Conservation (phyloP, 768 basidiomycete species). For the Lactifluus pinguis region DNA sequence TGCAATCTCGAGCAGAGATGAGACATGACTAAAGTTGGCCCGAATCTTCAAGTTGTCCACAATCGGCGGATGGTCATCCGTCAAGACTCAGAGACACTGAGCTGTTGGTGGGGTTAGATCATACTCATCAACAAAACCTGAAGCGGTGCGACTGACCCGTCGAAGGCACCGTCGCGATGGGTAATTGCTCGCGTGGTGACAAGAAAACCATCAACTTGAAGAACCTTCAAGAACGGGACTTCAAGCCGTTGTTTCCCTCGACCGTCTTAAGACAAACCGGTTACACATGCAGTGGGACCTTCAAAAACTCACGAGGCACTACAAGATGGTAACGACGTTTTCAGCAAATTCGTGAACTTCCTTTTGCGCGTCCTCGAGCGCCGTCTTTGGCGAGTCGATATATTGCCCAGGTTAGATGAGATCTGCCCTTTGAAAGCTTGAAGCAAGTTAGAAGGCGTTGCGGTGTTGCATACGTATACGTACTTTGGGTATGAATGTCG, state of each 20-base stretch:
- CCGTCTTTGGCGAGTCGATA: conserved; percentile 47
- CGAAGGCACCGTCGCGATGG: conserved; percentile 62
- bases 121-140: too few species aligned
- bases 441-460: too few species aligned
- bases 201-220: conserved; percentile 92
- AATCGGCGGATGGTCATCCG: conserved; percentile 80
- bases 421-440: conserved; percentile 48
- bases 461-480: background rate
- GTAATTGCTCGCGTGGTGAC: conserved; percentile 55
- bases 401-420: conserved; percentile 58
- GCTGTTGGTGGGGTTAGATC: conserved; percentile 40
- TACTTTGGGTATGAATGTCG: conserved; percentile 73
- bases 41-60: conserved; percentile 57
- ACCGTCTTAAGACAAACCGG: conserved; percentile 3
- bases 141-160: conserved; percentile 46
- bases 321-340: conserved; percentile 84
- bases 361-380: conserved; percentile 62
- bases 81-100: conserved; percentile 89
- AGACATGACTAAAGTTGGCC: conserved; percentile 47
- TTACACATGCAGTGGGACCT: too few species aligned
- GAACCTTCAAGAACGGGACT: conserved; percentile 69
- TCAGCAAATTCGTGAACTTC: conserved; percentile 84
- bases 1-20: conserved; percentile 57
- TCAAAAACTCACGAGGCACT: conserved; percentile 87
- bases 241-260: conserved; percentile 66